A percentile compares a stretch with the other conserved stretches of the same genome.
Evolutionary conservation across 805 yeast species (phyloP).

Genomic region (Metschnikowia sp.): DNA sequence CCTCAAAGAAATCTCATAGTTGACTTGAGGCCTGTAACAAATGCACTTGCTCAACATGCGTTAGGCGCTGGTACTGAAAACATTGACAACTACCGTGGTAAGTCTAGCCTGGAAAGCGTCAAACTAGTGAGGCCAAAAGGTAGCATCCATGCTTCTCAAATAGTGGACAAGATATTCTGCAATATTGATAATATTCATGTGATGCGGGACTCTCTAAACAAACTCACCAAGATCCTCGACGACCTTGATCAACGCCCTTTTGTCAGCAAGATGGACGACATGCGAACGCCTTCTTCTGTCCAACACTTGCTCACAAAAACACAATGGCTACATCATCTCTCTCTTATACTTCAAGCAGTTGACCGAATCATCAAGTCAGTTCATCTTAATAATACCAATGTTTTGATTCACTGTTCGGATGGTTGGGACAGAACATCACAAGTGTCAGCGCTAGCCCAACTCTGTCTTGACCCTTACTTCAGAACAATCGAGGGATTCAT

Average conservation of each 20-base stretch:
- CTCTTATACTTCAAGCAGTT: constrained; percentile 67
- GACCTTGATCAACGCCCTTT: constrained; percentile 62
- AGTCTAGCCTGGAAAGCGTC: constrained; percentile 10
- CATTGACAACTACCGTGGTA: constrained; percentile 74
- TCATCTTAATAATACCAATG: constrained; percentile 76
- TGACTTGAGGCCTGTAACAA: constrained; percentile 89
- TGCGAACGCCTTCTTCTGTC: constrained; percentile 19
- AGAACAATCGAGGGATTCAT: constrained; percentile 87
- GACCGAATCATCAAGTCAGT: constrained; percentile 79
- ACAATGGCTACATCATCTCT: constrained; percentile 75
- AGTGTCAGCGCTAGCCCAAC: constrained; percentile 74
- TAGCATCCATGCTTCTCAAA: constrained; percentile 16
- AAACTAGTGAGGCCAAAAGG: not conserved
- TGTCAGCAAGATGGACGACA: constrained; percentile 9
- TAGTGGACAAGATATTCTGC: constrained; percentile 68
- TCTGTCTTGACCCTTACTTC: constrained; percentile 86
- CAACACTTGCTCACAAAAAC: constrained; percentile 59
- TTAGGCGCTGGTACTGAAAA: constrained; percentile 97
- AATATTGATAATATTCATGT: constrained; percentile 96
- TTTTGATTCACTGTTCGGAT: constrained; percentile 91
- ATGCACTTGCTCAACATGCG: constrained; percentile 95
- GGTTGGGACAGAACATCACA: constrained; percentile 99
- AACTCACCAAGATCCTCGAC: constrained; percentile 57
- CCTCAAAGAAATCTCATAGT: constrained; percentile 63
- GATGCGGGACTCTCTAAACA: constrained; percentile 78